Evolutionary conservation across 2,329 filamentous ascomycete genomes (phyloP).

Genomic region (Neofusicoccum laricinum): DNA sequence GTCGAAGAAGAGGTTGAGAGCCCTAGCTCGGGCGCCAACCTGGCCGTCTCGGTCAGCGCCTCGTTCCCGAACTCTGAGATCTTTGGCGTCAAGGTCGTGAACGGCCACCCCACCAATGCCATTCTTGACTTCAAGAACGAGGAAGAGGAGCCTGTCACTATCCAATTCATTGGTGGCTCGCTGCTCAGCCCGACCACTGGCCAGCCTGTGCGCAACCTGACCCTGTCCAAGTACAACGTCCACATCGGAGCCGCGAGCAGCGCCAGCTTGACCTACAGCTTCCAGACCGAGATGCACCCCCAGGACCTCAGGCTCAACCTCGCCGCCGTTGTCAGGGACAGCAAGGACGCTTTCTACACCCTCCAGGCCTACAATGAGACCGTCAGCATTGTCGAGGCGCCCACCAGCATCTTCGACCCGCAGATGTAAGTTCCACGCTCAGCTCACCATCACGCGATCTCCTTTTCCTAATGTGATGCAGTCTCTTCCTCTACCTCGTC

Average conservation of each 20-base stretch:
- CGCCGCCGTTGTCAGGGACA: conserved; percentile 67
- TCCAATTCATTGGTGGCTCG: conserved; percentile 74
- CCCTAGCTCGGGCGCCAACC: conserved; percentile 54
- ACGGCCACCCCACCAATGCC: conserved; percentile 80
- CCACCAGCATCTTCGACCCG: conserved; percentile 88
- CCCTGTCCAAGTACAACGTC: conserved; percentile 69
- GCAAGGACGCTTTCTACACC: conserved; percentile 68
- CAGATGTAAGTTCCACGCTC: conserved; percentile 69
- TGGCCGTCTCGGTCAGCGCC: conserved; percentile 55
- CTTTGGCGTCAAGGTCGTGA: conserved; percentile 94
- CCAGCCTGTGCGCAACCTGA: conserved; percentile 78
- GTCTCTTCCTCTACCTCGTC: conserved; percentile 96
- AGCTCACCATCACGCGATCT: neutral
- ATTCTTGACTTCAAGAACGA: conserved; percentile 81
- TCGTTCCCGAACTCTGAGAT: conserved; percentile 69
- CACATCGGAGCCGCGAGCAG: conserved; percentile 73
- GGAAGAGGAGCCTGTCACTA: conserved; percentile 70
- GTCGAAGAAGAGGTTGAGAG: conserved; percentile 53
- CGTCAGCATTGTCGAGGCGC: conserved; percentile 83
- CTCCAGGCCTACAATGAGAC: conserved; percentile 77
- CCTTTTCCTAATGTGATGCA: conserved; percentile 36
- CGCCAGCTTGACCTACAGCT: conserved; percentile 75
- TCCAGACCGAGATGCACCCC: conserved; percentile 87
- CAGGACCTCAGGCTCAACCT: conserved; percentile 81
- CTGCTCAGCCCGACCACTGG: conserved; percentile 47